Conservation (phyloP, 768 basidiomycete genomes). For the Lactarius tabidus region DNA sequence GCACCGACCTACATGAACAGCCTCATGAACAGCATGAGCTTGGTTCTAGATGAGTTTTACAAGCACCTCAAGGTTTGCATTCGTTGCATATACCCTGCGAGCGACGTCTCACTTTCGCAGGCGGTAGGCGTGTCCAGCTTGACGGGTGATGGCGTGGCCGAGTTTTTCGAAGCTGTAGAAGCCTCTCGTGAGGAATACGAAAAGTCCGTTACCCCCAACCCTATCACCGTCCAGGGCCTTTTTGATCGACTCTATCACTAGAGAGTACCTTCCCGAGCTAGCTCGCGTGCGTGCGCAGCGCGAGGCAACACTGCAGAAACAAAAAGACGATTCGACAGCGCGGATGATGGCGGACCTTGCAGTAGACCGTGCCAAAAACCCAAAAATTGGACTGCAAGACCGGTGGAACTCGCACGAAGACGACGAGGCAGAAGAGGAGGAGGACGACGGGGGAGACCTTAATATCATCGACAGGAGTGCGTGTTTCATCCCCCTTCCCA, state of each 20-base stretch:
- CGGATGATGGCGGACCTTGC: constrained; percentile 76
- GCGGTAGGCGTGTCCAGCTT: constrained; percentile 93
- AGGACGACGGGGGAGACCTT: constrained; percentile 40
- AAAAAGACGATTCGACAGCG: constrained; percentile 73
- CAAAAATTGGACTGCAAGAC: constrained; percentile 50
- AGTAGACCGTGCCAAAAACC: constrained; percentile 66
- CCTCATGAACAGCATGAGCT: constrained; percentile 98
- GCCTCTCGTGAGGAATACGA: constrained; percentile 85
- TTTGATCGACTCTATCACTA: constrained; percentile 32
- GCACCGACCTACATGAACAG: constrained; percentile 98
- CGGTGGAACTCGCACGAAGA: constrained; percentile 61
- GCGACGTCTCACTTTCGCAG: constrained; percentile 37
- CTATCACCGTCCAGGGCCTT: background rate
- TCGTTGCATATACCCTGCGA: background rate
- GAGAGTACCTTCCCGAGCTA: constrained; percentile 91
- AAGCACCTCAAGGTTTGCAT: constrained; percentile 80
- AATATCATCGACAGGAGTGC: constrained; percentile 71
- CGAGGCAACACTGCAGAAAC: constrained; percentile 58
- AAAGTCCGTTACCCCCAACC: constrained; percentile 47
- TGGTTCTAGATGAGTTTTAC: constrained; percentile 98
- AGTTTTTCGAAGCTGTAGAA: constrained; percentile 90
- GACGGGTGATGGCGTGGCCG: constrained; percentile 91
- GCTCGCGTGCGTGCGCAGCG: constrained; percentile 61
- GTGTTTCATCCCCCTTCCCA: constrained; percentile 31
- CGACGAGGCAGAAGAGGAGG: constrained; percentile 42